Evolutionary conservation across 2,329 filamentous ascomycete species (phyloP).

Genomic region (Paraphoma sp.): DNA sequence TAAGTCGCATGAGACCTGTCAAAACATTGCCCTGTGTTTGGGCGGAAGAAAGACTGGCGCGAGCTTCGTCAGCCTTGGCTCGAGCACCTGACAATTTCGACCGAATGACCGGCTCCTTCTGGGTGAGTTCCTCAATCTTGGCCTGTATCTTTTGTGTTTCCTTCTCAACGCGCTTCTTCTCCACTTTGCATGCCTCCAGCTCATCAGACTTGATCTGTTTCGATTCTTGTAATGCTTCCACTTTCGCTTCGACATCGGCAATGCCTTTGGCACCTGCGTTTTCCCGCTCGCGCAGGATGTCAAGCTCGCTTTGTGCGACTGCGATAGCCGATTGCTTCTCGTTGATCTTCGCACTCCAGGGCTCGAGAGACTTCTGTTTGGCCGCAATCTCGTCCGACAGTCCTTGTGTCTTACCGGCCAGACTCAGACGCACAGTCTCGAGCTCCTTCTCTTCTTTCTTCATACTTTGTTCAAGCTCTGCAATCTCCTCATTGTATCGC

Average conservation of each 20-base stretch:
- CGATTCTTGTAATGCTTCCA: conserved; percentile 74
- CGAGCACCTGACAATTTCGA: conserved; percentile 86
- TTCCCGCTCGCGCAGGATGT: conserved; percentile 87
- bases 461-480: conserved; percentile 76
- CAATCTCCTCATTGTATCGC: conserved; percentile 75
- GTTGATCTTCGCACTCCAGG: conserved; percentile 97
- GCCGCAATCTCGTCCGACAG: conserved; percentile 90
- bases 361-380: conserved; percentile 93
- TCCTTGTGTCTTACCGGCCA: conserved; percentile 95
- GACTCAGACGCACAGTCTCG: conserved; percentile 77
- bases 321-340: conserved; percentile 94
- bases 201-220: conserved; percentile 74
- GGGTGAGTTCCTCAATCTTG: conserved; percentile 73
- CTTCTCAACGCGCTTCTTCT: conserved; percentile 75
- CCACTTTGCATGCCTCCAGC: conserved; percentile 75
- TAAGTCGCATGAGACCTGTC: conserved; percentile 89
- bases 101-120: conserved; percentile 82
- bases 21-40: conserved; percentile 94
- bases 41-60: conserved; percentile 85
- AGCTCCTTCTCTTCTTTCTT: conserved; percentile 83
- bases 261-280: conserved; percentile 86
- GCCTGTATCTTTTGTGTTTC: conserved; percentile 75
- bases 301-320: conserved; percentile 91
- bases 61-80: conserved; percentile 95
- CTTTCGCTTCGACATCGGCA: conserved; percentile 82